phyloP scores from a whole-genome alignment of 139 green algal genomes.

The Chlamydomonas eustigma region DNA sequence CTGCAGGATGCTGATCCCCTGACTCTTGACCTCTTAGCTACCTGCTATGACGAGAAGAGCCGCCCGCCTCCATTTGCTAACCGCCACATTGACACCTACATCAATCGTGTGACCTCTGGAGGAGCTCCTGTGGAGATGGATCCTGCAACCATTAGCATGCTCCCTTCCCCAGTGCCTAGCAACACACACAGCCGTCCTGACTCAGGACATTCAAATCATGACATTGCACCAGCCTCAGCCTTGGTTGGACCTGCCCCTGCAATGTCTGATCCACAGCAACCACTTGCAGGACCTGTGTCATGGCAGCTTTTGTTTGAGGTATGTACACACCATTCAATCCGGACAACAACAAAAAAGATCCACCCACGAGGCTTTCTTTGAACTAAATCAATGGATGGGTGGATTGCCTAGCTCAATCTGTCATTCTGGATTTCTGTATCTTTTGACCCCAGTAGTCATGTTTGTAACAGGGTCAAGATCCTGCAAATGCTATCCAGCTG shows the following conservation, averaged over 20 bases:
- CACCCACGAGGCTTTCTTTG: no score
- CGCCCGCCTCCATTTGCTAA: conserved; percentile 49
- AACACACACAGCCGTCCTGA: not conserved
- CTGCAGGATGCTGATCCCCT: conserved; percentile 23
- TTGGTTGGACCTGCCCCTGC: not conserved
- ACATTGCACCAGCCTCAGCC: not conserved
- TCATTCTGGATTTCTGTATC: no score
- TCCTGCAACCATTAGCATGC: not conserved
- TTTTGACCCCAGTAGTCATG: not conserved
- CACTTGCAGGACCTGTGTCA: conserved; percentile 31
- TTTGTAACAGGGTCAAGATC: conserved; percentile 25
- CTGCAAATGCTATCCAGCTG: conserved; percentile 30
- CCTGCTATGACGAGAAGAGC: conserved; percentile 44
- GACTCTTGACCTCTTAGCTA: conserved; percentile 57
- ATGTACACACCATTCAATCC: no score
- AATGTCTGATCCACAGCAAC: not conserved
- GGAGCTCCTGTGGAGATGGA: conserved; percentile 10
- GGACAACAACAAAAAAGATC: no score
- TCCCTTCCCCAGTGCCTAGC: not conserved
- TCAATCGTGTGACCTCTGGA: conserved; percentile 25
- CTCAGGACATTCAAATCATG: not conserved
- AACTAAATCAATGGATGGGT: no score
- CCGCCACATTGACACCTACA: conserved; percentile 41
- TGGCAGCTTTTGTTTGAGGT: conserved; percentile 50
- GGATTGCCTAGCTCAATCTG: no score